phyloP scores from a whole-genome alignment of 73 alveolate species.

The Tetrahymena thermophila region DNA sequence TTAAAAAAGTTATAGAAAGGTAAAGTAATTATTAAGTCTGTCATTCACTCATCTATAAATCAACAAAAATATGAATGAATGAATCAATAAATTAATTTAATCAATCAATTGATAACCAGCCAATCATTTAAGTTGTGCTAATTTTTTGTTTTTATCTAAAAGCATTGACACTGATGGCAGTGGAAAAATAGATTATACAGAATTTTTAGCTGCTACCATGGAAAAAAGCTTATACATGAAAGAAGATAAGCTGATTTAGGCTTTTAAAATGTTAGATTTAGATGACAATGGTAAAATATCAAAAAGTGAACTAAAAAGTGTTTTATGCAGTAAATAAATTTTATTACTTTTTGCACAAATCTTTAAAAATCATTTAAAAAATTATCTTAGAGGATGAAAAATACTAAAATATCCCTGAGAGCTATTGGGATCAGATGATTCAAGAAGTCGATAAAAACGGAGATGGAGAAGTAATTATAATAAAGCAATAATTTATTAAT shows the following conservation, averaged over 20 bases:
- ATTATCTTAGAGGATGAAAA: not conserved
- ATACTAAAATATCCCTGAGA: not conserved
- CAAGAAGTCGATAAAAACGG: not conserved
- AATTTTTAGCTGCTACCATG: conserved; percentile 38
- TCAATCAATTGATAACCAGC: too few species aligned
- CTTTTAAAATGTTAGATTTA: conserved; percentile 45
- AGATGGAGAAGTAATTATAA: not conserved
- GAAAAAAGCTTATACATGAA: conserved; percentile 6
- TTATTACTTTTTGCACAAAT: not conserved
- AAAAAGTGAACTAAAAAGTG: conserved; percentile 27
- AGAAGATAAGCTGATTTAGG: conserved; percentile 25
- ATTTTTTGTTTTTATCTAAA: not conserved
- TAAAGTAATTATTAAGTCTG: not conserved
- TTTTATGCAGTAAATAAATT: conserved; percentile 1
- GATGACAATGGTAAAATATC: conserved; percentile 40
- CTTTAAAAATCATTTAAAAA: not conserved
- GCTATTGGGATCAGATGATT: not conserved
- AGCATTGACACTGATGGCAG: conserved; percentile 35
- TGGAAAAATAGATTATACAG: conserved; percentile 44
- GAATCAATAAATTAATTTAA: too few species aligned
- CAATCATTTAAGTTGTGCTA: not conserved
- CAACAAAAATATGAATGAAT: too few species aligned
- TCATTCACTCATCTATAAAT: not conserved
- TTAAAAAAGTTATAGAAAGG: conserved; percentile 19
- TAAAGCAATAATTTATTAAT: not conserved